phyloP scores from a whole-genome alignment of 2,329 filamentous ascomycete species.

The Trichophyton simii region DNA sequence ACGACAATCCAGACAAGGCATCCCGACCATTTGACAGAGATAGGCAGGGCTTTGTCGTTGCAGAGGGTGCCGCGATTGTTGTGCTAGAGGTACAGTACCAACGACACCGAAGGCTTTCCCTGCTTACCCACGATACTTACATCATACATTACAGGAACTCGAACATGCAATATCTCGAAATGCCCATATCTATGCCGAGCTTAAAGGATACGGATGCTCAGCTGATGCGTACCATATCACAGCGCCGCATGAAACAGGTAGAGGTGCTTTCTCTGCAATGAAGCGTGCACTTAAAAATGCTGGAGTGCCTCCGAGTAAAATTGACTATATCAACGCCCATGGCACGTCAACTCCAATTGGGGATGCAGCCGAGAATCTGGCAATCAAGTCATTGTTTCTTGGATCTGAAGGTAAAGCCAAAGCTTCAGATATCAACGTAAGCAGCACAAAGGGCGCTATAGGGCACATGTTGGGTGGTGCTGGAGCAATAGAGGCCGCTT shows the following conservation, averaged over 20 bases:
- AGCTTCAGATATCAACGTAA: slow-evolving; percentile 61
- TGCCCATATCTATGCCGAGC: slow-evolving; percentile 74
- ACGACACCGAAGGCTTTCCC: background rate
- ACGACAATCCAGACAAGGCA: slow-evolving; percentile 54
- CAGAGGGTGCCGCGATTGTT: slow-evolving; percentile 79
- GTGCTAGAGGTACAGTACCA: slow-evolving; percentile 58
- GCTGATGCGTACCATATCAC: slow-evolving; percentile 92
- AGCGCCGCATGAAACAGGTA: slow-evolving; percentile 68
- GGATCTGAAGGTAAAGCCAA: slow-evolving; percentile 53
- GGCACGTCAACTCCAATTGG: slow-evolving; percentile 79
- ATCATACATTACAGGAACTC: slow-evolving; percentile 44
- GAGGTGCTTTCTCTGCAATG: slow-evolving; percentile 76
- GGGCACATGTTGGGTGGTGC: slow-evolving; percentile 87
- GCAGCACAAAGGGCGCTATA: slow-evolving; percentile 85
- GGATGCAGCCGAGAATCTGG: slow-evolving; percentile 74
- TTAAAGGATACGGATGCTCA: slow-evolving; percentile 79
- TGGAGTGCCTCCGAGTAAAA: slow-evolving; percentile 50
- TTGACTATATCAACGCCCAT: slow-evolving; percentile 93
- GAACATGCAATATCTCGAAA: slow-evolving; percentile 72
- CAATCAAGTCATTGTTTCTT: slow-evolving; percentile 65
- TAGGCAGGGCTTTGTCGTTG: slow-evolving; percentile 78
- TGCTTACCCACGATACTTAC: background rate
- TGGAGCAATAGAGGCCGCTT: slow-evolving; percentile 79
- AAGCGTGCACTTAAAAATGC: slow-evolving; percentile 65
- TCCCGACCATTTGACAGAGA: slow-evolving; percentile 78